Evolutionary conservation across 2,329 filamentous ascomycete genomes (phyloP), one percentile per base, ranked within the genome.

Genomic region (Sarocladiaceae sp.): DNA sequence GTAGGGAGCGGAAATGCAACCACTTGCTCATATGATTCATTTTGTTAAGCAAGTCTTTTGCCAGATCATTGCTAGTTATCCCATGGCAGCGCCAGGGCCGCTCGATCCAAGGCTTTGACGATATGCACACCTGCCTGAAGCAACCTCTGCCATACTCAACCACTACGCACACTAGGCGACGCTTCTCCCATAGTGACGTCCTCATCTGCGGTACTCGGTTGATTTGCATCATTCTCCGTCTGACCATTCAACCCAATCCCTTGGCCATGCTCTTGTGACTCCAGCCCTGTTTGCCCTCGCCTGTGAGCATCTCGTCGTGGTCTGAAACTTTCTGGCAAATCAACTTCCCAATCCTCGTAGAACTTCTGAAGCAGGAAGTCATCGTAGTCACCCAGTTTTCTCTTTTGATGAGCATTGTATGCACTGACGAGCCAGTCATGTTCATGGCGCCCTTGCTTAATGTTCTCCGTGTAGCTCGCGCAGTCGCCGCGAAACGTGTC

Each of bases 401-500:
- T 74, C 59, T 71, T 67, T 51, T 71, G 67, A 55, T 81, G 76
- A 1, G 80, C 79, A 3, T 62, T 61, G 68, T 75, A 80, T 1
- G 80, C 79, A 52, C 75, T 68, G 15, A 60, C 64, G 7, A 83
- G 70, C 79, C 79, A 83, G 13, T 71, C 69, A 1, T 71, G 69
- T 56, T 82, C 77, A 53, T 81, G 76, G 29, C 70, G 71, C 3
- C 79, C 79, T 31, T 67, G 63, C 4, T 61, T 56, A 17, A 83
- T 63, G 55, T 77, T 68, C 29, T 74, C 71, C 26, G 69, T 70
- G 59, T 77, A 78, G 3, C 66, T 66, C 1, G 71, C 68, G 50
- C 73, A 71, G 59, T 76, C 73, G 44, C 74, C 64, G 11, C 75
- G 73, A 58, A 78, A 77, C 56, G 69, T 70, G 57, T 75, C 67